Evolutionary conservation across 495 filamentous ascomycete species (phyloP).

Genomic region (Aspergillus egyptiacus): DNA sequence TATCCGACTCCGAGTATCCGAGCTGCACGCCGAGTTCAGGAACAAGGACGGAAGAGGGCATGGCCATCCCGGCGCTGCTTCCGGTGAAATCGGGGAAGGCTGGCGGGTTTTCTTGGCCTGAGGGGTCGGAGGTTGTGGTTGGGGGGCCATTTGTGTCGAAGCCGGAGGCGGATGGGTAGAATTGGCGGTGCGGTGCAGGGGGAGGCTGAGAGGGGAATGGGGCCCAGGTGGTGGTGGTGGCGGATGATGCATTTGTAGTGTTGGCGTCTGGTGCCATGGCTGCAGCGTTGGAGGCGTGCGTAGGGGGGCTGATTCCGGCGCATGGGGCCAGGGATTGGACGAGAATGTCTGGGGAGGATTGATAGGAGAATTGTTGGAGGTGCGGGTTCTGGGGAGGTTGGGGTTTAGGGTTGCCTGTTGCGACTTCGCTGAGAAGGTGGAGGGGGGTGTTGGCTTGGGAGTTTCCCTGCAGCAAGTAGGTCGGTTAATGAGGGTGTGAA

Average conservation of each 20-base stretch:
- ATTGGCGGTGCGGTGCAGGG: constrained; percentile 1
- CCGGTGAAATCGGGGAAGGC: neutral
- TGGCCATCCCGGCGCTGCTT: constrained; percentile 1
- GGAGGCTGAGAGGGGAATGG: constrained; percentile 4
- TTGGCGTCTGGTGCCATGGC: neutral
- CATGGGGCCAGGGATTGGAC: constrained; percentile 9
- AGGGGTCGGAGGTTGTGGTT: neutral
- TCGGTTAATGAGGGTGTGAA: neutral
- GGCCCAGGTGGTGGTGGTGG: constrained; percentile 14
- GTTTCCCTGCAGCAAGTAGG: constrained; percentile 2
- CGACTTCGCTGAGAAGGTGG: constrained; percentile 63
- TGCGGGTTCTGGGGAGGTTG: constrained; percentile 9
- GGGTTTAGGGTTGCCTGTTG: constrained; percentile 46
- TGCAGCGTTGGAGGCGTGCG: neutral
- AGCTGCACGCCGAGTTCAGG: constrained; percentile 28
- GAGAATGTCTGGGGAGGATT: constrained; percentile 9
- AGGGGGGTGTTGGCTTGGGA: constrained; percentile 46
- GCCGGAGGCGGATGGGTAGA: constrained; percentile 2
- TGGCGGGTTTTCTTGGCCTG: neutral
- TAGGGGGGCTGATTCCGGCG: neutral
- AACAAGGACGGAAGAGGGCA: constrained; percentile 19
- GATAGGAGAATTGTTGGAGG: no score
- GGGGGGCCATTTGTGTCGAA: constrained; percentile 8
- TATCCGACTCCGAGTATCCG: constrained; percentile 21
- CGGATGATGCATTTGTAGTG: constrained; percentile 1